Percentiles rank a stretch among this genome's conserved stretches.
Evolutionary conservation across 768 basidiomycete genomes (phyloP).

Genomic region (Macrolepiota dolichaula): DNA sequence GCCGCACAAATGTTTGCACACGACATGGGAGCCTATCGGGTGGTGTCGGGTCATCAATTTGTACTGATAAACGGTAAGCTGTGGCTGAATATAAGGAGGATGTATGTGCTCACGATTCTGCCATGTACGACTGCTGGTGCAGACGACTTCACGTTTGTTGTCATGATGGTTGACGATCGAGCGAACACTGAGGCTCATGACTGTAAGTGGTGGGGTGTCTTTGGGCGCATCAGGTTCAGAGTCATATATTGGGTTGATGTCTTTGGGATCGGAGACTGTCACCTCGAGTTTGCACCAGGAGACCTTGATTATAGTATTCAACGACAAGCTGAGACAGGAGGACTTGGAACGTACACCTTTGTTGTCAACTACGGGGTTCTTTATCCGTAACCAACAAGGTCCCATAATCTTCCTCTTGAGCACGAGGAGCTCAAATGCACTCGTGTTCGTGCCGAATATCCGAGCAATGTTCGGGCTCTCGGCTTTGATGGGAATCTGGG

Average conservation of each 20-base stretch:
- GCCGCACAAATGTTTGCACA: conserved; percentile 86
- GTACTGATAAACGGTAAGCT: conserved; percentile 43
- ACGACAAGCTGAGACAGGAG: background rate
- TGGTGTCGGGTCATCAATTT: conserved; percentile 89
- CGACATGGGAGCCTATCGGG: conserved; percentile 82
- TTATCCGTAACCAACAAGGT: conserved; percentile 92
- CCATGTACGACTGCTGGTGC: conserved; percentile 83
- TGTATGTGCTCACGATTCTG: conserved; percentile 41
- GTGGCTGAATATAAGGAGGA: background rate
- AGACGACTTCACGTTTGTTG: conserved; percentile 93
- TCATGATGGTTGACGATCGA: conserved; percentile 92
- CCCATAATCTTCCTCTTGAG: conserved; percentile 98
- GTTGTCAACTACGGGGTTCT: conserved; percentile 68
- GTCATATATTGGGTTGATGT: conserved; percentile 80
- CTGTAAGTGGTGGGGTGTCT: conserved; percentile 84
- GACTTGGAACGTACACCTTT: conserved; percentile 60
- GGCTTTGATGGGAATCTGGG: conserved; percentile 66
- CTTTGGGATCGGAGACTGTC: conserved; percentile 79
- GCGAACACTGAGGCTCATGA: conserved; percentile 84
- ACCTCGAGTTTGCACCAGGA: conserved; percentile 98
- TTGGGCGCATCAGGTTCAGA: conserved; percentile 65
- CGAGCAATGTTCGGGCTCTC: conserved; percentile 81
- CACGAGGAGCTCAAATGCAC: conserved; percentile 89
- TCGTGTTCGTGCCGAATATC: conserved; percentile 91
- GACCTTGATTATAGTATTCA: conserved; percentile 45